Percentiles rank a stretch among this genome's conserved stretches.
phyloP scores from a whole-genome alignment of 345 rosid species.

The Pseudoturritis turrita region DNA sequence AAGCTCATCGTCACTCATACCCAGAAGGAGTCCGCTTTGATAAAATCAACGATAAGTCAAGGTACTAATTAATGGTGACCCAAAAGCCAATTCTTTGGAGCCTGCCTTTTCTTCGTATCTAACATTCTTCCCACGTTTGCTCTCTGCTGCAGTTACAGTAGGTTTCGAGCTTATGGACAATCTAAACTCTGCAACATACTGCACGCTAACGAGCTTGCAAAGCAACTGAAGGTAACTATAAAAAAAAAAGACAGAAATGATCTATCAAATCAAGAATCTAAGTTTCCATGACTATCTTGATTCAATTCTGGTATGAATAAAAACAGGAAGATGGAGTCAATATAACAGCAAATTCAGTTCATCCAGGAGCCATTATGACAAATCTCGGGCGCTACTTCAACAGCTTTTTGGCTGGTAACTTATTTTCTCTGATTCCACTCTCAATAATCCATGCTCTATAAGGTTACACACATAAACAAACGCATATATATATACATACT shows the following conservation, averaged over 20 bases:
- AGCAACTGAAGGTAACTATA: neutral
- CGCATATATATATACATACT: neutral
- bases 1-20: slow-evolving; percentile 37
- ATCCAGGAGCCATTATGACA: slow-evolving; percentile 59
- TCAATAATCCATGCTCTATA: neutral
- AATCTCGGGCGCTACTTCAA: slow-evolving; percentile 42
- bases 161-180: slow-evolving; percentile 46
- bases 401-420: slow-evolving; percentile 36
- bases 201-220: slow-evolving; percentile 38
- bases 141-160: slow-evolving; percentile 40
- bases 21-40: slow-evolving; percentile 48
- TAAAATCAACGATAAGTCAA: slow-evolving; percentile 43
- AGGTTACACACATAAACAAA: neutral
- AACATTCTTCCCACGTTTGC: neutral
- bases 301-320: neutral
- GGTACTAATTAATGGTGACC: slow-evolving; percentile 26
- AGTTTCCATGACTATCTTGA: neutral
- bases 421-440: neutral
- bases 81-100: neutral
- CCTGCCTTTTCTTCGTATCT: neutral
- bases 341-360: slow-evolving; percentile 56
- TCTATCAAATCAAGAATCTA: neutral
- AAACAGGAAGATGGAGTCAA: slow-evolving; percentile 50
- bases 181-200: slow-evolving; percentile 41
- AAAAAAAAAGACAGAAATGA: neutral